These are phyloP conservation scores for Vitis riparia DNA, from an alignment of 164 flowering plant species.

Conservation along the genomic window DNA sequence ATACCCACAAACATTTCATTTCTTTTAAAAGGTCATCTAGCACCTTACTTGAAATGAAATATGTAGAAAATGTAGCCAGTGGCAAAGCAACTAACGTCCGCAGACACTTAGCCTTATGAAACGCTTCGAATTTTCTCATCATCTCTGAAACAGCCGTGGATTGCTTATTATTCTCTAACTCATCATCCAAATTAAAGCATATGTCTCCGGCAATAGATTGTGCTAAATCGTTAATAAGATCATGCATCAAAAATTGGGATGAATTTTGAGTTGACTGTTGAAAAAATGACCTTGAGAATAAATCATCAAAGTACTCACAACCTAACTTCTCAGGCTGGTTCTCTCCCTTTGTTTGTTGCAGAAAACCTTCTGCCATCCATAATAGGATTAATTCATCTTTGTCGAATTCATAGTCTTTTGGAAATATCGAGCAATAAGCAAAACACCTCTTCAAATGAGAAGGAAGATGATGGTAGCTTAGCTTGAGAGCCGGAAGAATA, in stretches of 20 bases:
- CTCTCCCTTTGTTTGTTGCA: neutral
- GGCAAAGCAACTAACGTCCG: slow-evolving; percentile 7
- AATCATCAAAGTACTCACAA: neutral
- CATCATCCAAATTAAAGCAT: neutral
- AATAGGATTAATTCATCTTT: neutral
- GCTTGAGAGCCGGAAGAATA: slow-evolving; percentile 1
- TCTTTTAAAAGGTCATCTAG: too few relatives aligned
- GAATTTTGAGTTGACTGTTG: too few relatives aligned
- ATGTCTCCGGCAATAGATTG: slow-evolving; percentile 2
- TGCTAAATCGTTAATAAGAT: slow-evolving; percentile 8
- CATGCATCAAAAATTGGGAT: too few relatives aligned
- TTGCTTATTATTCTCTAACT: slow-evolving; percentile 2
- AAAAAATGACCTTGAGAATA: too few relatives aligned
- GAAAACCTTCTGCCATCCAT: neutral
- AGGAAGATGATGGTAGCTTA: slow-evolving; percentile 28
- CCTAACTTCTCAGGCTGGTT: neutral
- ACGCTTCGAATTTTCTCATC: too few relatives aligned
- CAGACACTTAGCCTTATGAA: neutral
- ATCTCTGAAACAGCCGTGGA: neutral
- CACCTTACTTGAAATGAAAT: neutral
- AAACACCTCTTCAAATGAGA: slow-evolving; percentile 21
- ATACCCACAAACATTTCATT: slow-evolving; percentile 10
- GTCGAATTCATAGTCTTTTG: too few relatives aligned
- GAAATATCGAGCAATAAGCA: too few relatives aligned
- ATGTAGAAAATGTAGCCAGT: neutral